A percentile compares a stretch with the other conserved stretches of the same genome.
Conservation (phyloP, 495 filamentous ascomycete genomes). For the Penicillium nucicola region DNA sequence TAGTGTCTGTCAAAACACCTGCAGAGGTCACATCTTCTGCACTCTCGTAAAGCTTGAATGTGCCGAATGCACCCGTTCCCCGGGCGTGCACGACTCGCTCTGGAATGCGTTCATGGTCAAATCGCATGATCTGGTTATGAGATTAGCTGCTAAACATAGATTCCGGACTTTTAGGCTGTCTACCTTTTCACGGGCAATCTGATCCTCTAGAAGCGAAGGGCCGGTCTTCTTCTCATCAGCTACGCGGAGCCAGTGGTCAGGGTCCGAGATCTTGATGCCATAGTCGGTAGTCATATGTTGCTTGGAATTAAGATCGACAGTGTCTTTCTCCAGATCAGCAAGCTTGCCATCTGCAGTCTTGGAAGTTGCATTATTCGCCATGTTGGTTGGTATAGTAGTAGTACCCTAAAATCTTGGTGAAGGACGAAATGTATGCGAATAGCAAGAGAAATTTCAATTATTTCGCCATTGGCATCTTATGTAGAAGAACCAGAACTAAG, state of each 20-base stretch:
- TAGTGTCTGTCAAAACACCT: constrained; percentile 74
- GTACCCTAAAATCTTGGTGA: background rate
- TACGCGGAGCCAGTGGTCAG: constrained; percentile 77
- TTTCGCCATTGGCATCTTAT: background rate
- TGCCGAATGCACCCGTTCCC: constrained; percentile 79
- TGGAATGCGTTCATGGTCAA: constrained; percentile 86
- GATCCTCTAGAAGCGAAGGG: constrained; percentile 78
- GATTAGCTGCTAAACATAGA: background rate
- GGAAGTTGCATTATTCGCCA: constrained; percentile 7
- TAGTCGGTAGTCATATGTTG: constrained; percentile 68
- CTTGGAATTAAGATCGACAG: constrained; percentile 31
- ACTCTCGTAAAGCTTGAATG: constrained; percentile 70
- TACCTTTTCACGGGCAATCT: constrained; percentile 75
- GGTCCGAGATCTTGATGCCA: constrained; percentile 70
- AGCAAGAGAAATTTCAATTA: no score
- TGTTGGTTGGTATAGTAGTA: constrained; percentile 4
- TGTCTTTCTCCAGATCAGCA: constrained; percentile 33
- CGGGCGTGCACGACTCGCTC: constrained; percentile 89
- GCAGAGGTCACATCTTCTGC: constrained; percentile 68
- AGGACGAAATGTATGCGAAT: background rate
- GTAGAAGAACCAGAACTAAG: background rate
- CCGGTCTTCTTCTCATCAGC: constrained; percentile 59
- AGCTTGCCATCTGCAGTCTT: constrained; percentile 19
- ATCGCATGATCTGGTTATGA: constrained; percentile 62
- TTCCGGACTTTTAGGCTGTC: no score